phyloP scores from a whole-genome alignment of 2,329 filamentous ascomycete species.

The Aspergillus sp. region DNA sequence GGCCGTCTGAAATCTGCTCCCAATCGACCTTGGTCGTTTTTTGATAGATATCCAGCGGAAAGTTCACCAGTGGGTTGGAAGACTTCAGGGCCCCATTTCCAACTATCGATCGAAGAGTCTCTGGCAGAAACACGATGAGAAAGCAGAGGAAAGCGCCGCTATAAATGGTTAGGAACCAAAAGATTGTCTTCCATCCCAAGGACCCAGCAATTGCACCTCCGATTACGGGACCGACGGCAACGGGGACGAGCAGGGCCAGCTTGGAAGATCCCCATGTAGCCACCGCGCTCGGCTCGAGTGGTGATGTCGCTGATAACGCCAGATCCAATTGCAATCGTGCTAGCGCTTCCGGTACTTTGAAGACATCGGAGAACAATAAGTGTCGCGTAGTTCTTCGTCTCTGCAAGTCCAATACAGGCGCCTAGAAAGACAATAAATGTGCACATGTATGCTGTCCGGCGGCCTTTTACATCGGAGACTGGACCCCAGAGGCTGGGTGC shows the following conservation, averaged over 20 bases:
- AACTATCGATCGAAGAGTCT: conserved; percentile 46
- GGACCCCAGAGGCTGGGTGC: conserved; percentile 64
- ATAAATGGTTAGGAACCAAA: conserved; percentile 67
- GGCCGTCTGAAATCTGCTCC: not conserved
- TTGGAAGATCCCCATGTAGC: conserved; percentile 70
- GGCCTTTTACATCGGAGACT: conserved; percentile 62
- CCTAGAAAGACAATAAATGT: conserved; percentile 51
- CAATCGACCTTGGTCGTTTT: conserved; percentile 9
- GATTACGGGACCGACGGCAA: conserved; percentile 60
- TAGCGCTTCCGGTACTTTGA: conserved; percentile 57
- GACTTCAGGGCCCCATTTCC: conserved; percentile 31
- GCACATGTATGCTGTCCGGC: conserved; percentile 63
- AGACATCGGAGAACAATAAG: conserved; percentile 41
- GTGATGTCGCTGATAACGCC: conserved; percentile 73
- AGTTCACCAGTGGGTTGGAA: not conserved
- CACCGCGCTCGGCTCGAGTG: conserved; percentile 68
- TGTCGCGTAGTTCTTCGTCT: conserved; percentile 37
- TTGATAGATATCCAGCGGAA: conserved; percentile 9
- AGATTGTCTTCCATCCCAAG: conserved; percentile 68
- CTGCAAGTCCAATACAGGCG: conserved; percentile 41
- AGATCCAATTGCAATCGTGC: conserved; percentile 69
- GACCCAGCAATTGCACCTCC: conserved; percentile 66
- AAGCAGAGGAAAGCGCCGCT: conserved; percentile 51
- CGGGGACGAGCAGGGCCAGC: conserved; percentile 56
- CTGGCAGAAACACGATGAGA: conserved; percentile 51